Conservation (phyloP, 306 rosid genomes). For the Begonia masoniana region DNA sequence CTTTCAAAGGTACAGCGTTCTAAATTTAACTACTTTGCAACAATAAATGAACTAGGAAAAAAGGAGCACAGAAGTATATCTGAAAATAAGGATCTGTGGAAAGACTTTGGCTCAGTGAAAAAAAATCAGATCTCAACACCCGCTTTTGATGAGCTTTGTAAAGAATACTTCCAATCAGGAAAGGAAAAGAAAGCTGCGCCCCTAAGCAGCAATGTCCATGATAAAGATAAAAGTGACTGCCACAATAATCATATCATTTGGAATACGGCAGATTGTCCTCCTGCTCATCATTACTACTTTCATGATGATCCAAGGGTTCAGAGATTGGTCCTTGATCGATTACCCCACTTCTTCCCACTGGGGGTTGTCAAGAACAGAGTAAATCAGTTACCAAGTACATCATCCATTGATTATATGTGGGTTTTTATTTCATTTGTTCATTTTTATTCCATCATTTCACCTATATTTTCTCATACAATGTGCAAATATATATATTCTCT, state of each 20-base stretch:
- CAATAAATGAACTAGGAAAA: slow-evolving; percentile 17
- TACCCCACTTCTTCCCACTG: slow-evolving; percentile 46
- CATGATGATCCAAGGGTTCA: slow-evolving; percentile 56
- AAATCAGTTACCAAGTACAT: slow-evolving; percentile 34
- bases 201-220: slow-evolving; percentile 4
- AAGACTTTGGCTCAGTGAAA: slow-evolving; percentile 41
- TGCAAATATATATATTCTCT: slow-evolving; percentile 3
- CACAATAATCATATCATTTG: slow-evolving; percentile 25
- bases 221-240: slow-evolving; percentile 13
- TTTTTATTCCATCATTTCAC: slow-evolving; percentile 4
- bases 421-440: neutral
- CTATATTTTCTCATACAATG: slow-evolving; percentile 1
- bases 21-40: no score
- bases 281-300: slow-evolving; percentile 65
- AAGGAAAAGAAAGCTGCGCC: slow-evolving; percentile 16
- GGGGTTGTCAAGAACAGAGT: slow-evolving; percentile 26
- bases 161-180: slow-evolving; percentile 39
- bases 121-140: slow-evolving; percentile 57
- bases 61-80: slow-evolving; percentile 8
- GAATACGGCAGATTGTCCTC: slow-evolving; percentile 35
- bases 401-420: slow-evolving; percentile 77
- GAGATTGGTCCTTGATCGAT: slow-evolving; percentile 43
- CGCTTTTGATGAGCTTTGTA: slow-evolving; percentile 58
- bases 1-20: no score
- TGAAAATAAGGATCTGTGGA: slow-evolving; percentile 44